These are phyloP conservation scores for Trichoderma reesei DNA, from an alignment of 495 filamentous ascomycete genomes.

Conservation along the genomic window DNA sequence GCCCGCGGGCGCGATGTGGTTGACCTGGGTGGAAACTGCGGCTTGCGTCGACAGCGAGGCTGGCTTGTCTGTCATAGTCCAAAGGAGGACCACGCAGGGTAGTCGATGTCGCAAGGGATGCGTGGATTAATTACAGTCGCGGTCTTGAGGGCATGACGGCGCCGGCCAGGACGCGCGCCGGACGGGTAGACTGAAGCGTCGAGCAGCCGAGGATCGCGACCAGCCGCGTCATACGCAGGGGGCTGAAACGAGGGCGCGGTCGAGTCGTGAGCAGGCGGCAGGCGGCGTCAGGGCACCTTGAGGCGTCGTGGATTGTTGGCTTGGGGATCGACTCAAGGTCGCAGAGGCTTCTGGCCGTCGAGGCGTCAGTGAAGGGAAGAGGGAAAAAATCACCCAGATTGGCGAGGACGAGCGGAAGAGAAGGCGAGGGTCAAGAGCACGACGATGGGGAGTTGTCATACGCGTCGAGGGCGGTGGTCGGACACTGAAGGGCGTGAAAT, in stretches of 20 bases:
- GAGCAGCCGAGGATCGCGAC: slow-evolving; percentile 6
- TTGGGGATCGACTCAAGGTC: slow-evolving; percentile 11
- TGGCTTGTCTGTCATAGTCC: slow-evolving; percentile 93
- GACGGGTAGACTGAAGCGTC: slow-evolving; percentile 15
- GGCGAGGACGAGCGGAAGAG: background rate
- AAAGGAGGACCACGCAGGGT: slow-evolving; percentile 41
- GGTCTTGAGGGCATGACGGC: slow-evolving; percentile 52
- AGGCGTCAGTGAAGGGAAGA: background rate
- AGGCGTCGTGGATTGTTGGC: background rate
- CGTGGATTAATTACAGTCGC: slow-evolving; percentile 37
- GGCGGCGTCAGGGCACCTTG: slow-evolving; percentile 13
- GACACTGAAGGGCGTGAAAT: slow-evolving; percentile 4
- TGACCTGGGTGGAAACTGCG: slow-evolving; percentile 41
- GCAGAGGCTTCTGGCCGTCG: slow-evolving; percentile 11
- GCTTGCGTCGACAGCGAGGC: slow-evolving; percentile 49
- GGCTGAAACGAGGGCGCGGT: background rate
- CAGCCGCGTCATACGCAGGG: slow-evolving; percentile 3
- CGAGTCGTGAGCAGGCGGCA: background rate
- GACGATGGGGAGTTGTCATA: slow-evolving; percentile 3
- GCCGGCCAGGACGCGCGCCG: slow-evolving; percentile 30
- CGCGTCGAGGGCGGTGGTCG: slow-evolving; percentile 8
- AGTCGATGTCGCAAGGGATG: slow-evolving; percentile 28
- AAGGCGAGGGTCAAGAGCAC: slow-evolving; percentile 1
- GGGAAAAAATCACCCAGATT: background rate
- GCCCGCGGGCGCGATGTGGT: slow-evolving; percentile 33